Evolutionary conservation across 257 asterid species (phyloP), one percentile per base, ranked within the genome.

Genomic region (Scutellaria baicalensis): DNA sequence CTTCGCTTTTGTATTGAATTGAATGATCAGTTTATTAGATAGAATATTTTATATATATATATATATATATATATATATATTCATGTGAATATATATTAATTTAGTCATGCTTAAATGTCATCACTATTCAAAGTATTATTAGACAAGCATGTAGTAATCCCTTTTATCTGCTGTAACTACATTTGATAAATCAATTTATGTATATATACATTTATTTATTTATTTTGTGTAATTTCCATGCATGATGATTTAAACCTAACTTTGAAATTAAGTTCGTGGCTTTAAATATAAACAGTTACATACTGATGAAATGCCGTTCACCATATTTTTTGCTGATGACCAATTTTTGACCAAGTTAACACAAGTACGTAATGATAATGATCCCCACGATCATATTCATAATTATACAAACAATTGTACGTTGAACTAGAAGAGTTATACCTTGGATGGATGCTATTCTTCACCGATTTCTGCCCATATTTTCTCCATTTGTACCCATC

Each of bases 401-500:
- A 31, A 36, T 38, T 8, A 33, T 69, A 40, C 8, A 68, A 13
- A 16, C 2, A 44, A 35, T 40, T 8, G 3, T 17, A 18, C 23
- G 16, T 3, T 18, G 51, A 70, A 58, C 35, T 8, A 21, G 45
- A 23, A 45, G n/a, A 20, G 3, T 59, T 6, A 43, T 85, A 93
- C 98, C 97, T 88, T 17, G 96, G 97, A 70, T 93, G 97, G 9
- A 77, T 61, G 44, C 85, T 83, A 64, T 93, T 83, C 80, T 93
- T 93, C 6, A 93, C 97, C 47, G 96, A 80, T 81, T 93, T 93
- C 71, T 93, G 98, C 0, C 98, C 98, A 75, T 93, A 93, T 80
- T 93, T 90, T 66, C 98, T 79, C 98, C 98, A 92, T 69, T 90
- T 92, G 60, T 84, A 90, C 1, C 97, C 97, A 83, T 90, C 98